Evolutionary conservation across 352 stramenopile genomes (phyloP).

Genomic region (Globisporangium radiosum): DNA sequence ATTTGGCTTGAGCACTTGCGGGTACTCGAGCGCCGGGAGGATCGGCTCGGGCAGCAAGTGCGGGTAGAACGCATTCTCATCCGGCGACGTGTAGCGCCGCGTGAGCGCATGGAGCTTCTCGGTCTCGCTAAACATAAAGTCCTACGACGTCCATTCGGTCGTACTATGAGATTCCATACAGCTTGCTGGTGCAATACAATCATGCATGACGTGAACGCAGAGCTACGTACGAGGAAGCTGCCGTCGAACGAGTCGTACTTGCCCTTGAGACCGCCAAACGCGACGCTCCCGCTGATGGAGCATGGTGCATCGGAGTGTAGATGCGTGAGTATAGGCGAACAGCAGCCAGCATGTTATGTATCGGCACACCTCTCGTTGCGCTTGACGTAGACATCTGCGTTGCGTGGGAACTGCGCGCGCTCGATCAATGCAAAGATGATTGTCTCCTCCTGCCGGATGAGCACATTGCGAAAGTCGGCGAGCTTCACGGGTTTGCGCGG

Average conservation of each 20-base stretch:
- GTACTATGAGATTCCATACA: not conserved
- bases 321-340: too few species aligned
- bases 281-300: constrained; percentile 43
- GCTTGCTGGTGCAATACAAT: not conserved
- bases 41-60: constrained; percentile 88
- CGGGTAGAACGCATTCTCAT: constrained; percentile 98
- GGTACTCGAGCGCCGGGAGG: constrained; percentile 90
- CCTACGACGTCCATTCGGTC: constrained; percentile 27
- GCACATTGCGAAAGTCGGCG: constrained; percentile 84
- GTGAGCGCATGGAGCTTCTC: constrained; percentile 92
- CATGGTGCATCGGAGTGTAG: not conserved
- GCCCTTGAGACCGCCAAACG: constrained; percentile 74
- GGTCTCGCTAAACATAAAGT: constrained; percentile 98
- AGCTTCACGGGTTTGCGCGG: constrained; percentile 70
- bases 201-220: not conserved
- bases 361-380: constrained; percentile 59
- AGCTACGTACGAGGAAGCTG: constrained; percentile 49
- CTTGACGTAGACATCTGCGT: constrained; percentile 92
- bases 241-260: constrained; percentile 84
- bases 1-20: constrained; percentile 90
- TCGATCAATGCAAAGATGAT: constrained; percentile 99
- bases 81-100: constrained; percentile 96
- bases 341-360: too few species aligned
- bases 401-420: constrained; percentile 94
- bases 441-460: constrained; percentile 95